Base-by-base conservation (phyloP, 345 rosid species). In the Ceriops tagal region DNA sequence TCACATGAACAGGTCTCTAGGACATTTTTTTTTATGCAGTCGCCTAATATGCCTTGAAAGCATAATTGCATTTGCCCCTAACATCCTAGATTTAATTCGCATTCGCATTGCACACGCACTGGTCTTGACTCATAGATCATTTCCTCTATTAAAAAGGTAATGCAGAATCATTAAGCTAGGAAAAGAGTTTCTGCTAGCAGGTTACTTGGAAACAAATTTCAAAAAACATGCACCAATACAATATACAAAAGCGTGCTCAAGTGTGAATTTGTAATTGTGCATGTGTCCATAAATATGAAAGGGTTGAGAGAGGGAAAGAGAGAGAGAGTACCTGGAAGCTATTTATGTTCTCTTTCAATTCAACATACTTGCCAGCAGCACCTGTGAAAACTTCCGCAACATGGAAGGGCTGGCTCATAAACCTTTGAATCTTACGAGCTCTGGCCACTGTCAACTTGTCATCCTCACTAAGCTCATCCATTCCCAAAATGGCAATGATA, bases 391-490 rank as follows among this genome's bases (percentile, higher is more conserved):
- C 97, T 75, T 95, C 99, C 24, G 99, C 97, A 22, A 95, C 96
- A 59, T 95, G 97, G 97, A 92, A 95, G 31, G 99, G 97, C 84
- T 92, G 96, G 75, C 97, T 95, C 88, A 92, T 85, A 87, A 95
- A 95, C 72, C 87, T 88, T 71, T 88, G 96, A 73, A 92, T 95
- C 80, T 92, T 95, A 68, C 97, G 97, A 58, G 99, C 99, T 71
- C 96, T 96, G 5, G 99, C 93, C 65, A 95, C 99, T 4, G 96
- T 92, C 82, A 95, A 65, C 60, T 95, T 95, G 69, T 95, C 99
- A 77, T 95, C 99, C 86, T 95, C 99, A 83, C 99, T 95, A 8
- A 95, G 98, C 87, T 95, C 99, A 79, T 95, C 99, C 97, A 95
- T 87, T 51, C 99, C 98, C 88, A 95, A 65, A 83, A 95, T 95